phyloP scores from a whole-genome alignment of 1,139 yeast genomes.

The Arxiozyma slooffiae region DNA sequence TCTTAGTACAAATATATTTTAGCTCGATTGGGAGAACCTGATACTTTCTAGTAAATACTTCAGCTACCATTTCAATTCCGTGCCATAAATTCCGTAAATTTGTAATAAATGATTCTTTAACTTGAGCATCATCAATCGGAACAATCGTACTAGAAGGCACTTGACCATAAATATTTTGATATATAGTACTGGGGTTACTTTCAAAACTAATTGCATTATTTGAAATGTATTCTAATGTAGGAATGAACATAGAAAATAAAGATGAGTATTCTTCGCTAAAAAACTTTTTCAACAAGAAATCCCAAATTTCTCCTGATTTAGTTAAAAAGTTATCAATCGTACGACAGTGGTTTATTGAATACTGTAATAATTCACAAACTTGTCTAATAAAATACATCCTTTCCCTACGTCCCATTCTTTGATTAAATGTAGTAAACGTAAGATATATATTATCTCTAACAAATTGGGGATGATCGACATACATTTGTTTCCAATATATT shows the following conservation, averaged over 20 bases:
- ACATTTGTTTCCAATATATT: slow-evolving; percentile 53
- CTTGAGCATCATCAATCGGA: slow-evolving; percentile 72
- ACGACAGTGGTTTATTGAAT: slow-evolving; percentile 22
- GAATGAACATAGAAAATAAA: slow-evolving; percentile 41
- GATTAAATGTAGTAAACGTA: slow-evolving; percentile 25
- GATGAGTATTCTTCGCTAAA: slow-evolving; percentile 33
- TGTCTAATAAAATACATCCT: slow-evolving; percentile 62
- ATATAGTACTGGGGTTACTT: slow-evolving; percentile 67
- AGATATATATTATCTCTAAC: slow-evolving; percentile 23
- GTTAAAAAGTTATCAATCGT: slow-evolving; percentile 19
- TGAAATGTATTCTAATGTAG: slow-evolving; percentile 38
- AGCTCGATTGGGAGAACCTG: slow-evolving; percentile 55
- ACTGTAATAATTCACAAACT: slow-evolving; percentile 42
- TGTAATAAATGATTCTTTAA: slow-evolving; percentile 55
- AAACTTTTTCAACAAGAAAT: slow-evolving; percentile 35
- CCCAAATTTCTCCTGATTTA: slow-evolving; percentile 33
- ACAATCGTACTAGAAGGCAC: slow-evolving; percentile 44
- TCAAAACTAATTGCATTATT: slow-evolving; percentile 57
- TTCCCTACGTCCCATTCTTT: slow-evolving; percentile 43
- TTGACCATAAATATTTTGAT: slow-evolving; percentile 36
- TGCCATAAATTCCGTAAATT: slow-evolving; percentile 74
- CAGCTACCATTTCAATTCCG: slow-evolving; percentile 48
- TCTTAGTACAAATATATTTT: slow-evolving; percentile 39
- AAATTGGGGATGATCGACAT: slow-evolving; percentile 27
- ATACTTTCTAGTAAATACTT: slow-evolving; percentile 37